Conservation (phyloP, 768 basidiomycete genomes). For the Scleroderma bovista region DNA sequence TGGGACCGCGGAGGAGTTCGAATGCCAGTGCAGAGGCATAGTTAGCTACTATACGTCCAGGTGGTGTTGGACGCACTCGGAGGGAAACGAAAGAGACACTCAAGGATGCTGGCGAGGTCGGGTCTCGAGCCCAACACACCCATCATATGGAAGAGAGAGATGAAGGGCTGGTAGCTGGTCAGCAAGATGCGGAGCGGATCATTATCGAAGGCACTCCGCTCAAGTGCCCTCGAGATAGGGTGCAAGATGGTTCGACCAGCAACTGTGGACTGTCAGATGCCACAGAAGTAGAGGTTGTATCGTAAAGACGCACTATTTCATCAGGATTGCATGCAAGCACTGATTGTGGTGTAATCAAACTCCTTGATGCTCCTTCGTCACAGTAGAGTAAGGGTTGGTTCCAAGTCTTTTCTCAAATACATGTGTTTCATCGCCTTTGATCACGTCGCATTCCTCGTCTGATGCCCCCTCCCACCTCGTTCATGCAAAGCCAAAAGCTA, state of each 20-base stretch:
- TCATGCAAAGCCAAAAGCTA: too few relatives aligned
- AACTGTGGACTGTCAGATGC: slow-evolving; percentile 41
- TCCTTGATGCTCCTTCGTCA: too few relatives aligned
- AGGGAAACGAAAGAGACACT: slow-evolving; percentile 26
- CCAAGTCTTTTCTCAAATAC: too few relatives aligned
- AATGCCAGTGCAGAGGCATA: slow-evolving; percentile 68
- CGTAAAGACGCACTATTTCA: slow-evolving; percentile 58
- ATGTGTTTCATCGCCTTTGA: too few relatives aligned
- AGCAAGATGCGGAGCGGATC: slow-evolving; percentile 75
- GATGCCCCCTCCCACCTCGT: too few relatives aligned
- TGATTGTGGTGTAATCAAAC: too few relatives aligned
- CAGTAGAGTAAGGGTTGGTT: too few relatives aligned
- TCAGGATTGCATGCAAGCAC: too few relatives aligned
- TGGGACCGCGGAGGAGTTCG: slow-evolving; percentile 65
- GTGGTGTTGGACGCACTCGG: not conserved
- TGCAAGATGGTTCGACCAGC: slow-evolving; percentile 74
- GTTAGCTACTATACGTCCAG: slow-evolving; percentile 46
- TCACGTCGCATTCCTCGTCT: too few relatives aligned
- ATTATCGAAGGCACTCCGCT: slow-evolving; percentile 70
- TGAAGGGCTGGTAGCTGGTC: slow-evolving; percentile 83
- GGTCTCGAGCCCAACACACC: slow-evolving; percentile 49
- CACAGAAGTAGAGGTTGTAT: not conserved
- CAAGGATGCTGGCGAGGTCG: slow-evolving; percentile 57
- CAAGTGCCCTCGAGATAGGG: slow-evolving; percentile 66
- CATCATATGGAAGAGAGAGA: slow-evolving; percentile 77